phyloP scores from a whole-genome alignment of 2,329 filamentous ascomycete species.

The Fusarium buharicum region DNA sequence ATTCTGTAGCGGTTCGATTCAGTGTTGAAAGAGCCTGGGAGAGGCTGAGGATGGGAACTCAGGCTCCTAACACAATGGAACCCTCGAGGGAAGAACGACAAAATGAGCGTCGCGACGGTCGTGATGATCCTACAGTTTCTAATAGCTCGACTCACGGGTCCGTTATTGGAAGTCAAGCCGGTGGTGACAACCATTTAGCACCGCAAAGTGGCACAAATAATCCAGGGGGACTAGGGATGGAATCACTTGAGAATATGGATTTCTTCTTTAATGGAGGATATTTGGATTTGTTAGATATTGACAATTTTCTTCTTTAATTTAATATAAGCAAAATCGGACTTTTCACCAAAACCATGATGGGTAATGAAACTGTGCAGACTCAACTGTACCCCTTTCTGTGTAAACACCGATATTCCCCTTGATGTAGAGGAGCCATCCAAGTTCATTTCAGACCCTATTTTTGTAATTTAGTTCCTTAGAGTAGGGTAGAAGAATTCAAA shows the following conservation, averaged over 20 bases:
- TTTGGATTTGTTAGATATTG: constrained; percentile 20
- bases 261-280: constrained; percentile 32
- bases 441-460: no score
- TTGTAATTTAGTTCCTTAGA: no score
- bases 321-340: neutral
- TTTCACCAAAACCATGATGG: no score
- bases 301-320: constrained; percentile 15
- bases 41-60: constrained; percentile 6
- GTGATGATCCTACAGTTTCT: neutral
- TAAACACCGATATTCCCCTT: no score
- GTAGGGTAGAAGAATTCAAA: no score
- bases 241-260: constrained; percentile 19
- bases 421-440: no score
- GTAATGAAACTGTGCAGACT: no score
- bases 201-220: neutral
- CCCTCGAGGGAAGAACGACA: neutral
- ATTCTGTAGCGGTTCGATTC: constrained; percentile 19
- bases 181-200: neutral
- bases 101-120: neutral
- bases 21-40: constrained; percentile 28
- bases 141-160: constrained; percentile 1
- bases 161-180: neutral
- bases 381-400: no score
- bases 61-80: neutral
- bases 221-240: neutral